These are phyloP conservation scores for Bjerkandera adusta DNA, from an alignment of 1,284 basidiomycete genomes.

Conservation along the genomic window DNA sequence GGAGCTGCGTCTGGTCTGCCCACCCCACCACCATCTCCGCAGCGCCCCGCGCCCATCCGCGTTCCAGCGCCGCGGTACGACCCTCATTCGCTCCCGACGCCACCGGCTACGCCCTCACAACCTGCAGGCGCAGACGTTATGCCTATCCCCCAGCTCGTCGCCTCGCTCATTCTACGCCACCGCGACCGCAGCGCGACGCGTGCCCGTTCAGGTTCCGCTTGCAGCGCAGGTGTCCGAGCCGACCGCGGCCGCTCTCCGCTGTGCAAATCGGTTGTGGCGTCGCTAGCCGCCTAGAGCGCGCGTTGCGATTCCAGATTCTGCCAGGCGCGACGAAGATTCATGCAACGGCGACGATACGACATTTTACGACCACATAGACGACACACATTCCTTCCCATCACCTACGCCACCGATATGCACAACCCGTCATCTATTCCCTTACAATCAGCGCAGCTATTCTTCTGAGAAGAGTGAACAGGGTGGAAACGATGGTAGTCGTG, in stretches of 20 bases:
- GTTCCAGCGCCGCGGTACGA: constrained; percentile 1
- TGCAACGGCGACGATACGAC: no score
- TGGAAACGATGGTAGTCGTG: no score
- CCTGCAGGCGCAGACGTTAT: constrained; percentile 20
- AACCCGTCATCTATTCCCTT: no score
- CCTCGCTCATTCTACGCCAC: constrained; percentile 31
- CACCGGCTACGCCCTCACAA: constrained; percentile 18
- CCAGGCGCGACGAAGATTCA: no score
- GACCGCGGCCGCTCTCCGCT: constrained; percentile 2
- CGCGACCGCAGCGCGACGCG: constrained; percentile 28
- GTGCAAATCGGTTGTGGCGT: background rate
- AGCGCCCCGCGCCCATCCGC: background rate
- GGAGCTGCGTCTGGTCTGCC: constrained; percentile 1
- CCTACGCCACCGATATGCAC: no score
- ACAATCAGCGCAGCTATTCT: no score
- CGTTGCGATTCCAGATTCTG: no score
- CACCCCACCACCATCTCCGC: constrained; percentile 3
- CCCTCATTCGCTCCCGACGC: constrained; percentile 9
- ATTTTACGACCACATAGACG: no score
- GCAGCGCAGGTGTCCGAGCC: constrained; percentile 5
- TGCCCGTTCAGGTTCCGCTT: constrained; percentile 17
- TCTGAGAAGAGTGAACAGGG: no score
- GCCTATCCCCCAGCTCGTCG: constrained; percentile 33
- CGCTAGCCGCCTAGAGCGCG: no score
- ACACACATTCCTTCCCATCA: no score